A percentile compares a stretch with the other conserved stretches of the same genome.
Evolutionary conservation across 2,329 filamentous ascomycete genomes (phyloP).

Genomic region (Cercospora sp.): DNA sequence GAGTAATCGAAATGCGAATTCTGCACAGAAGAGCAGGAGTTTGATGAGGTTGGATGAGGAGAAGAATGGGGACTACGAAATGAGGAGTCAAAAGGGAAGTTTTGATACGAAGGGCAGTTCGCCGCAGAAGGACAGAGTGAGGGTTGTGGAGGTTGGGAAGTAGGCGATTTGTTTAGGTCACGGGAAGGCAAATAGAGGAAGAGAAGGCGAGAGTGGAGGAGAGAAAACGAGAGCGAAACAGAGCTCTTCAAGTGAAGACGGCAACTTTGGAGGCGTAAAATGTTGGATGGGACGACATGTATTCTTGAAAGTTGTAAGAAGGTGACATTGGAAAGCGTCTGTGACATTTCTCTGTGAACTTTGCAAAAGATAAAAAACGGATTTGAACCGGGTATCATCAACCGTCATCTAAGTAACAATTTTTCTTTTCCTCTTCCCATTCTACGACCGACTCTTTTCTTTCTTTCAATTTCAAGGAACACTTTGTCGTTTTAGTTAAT

Average conservation of each 20-base stretch:
- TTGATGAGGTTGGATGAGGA: constrained; percentile 26
- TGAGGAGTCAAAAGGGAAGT: not conserved
- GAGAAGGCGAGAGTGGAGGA: no score
- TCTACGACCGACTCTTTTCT: no score
- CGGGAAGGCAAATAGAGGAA: no score
- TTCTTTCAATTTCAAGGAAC: no score
- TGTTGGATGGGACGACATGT: no score
- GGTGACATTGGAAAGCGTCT: not conserved
- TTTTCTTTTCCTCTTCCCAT: not conserved
- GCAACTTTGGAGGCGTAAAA: no score
- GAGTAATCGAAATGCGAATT: not conserved
- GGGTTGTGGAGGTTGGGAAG: constrained; percentile 20
- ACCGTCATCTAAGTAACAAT: not conserved
- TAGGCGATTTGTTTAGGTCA: not conserved
- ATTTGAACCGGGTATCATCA: not conserved
- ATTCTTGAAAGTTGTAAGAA: no score
- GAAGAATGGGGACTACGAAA: constrained; percentile 22
- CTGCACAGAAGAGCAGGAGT: not conserved
- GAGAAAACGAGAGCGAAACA: no score
- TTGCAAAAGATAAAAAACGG: not conserved
- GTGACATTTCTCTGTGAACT: not conserved
- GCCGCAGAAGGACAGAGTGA: constrained; percentile 16
- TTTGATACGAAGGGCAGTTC: constrained; percentile 19
- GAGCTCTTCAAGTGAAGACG: no score
- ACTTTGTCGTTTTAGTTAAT: no score